Evolutionary conservation across 148 eudicot species (phyloP).

Genomic region (Oxyria digyna): DNA sequence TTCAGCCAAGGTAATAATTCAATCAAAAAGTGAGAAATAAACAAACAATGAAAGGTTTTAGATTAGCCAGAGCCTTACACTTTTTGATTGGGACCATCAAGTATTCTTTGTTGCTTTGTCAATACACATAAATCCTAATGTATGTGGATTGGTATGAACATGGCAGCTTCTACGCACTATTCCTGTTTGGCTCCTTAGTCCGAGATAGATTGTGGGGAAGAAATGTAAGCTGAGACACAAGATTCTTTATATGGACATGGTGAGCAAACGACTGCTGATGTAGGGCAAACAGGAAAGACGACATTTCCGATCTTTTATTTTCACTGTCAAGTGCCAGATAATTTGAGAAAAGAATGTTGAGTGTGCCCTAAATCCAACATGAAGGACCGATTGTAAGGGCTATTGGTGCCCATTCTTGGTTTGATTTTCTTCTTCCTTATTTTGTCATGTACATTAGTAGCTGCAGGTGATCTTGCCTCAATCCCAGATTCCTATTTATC

Average conservation of each 20-base stretch:
- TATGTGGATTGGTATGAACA: not conserved
- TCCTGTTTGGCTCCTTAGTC: constrained; percentile 2
- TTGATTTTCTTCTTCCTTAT: not conserved
- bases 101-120: not conserved
- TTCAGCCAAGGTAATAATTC: constrained; percentile 2
- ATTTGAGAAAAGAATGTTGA: not conserved
- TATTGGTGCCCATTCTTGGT: not conserved
- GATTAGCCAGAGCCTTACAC: not conserved
- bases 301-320: not conserved
- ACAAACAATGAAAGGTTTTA: not conserved
- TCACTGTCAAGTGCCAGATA: not conserved
- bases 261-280: not conserved
- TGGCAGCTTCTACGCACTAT: constrained; percentile 3
- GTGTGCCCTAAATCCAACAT: not conserved
- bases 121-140: not conserved
- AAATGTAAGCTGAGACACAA: not conserved
- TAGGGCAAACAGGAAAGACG: not conserved
- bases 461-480: not conserved
- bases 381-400: constrained; percentile 1
- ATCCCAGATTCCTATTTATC: too few relatives aligned
- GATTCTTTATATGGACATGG: not conserved
- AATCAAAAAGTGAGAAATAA: not conserved
- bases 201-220: not conserved
- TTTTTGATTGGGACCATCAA: not conserved
- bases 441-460: not conserved